Evolutionary conservation across 768 basidiomycete species (phyloP), one percentile per base, ranked within the genome.

Genomic region (Rhizopogon vinicolor): DNA sequence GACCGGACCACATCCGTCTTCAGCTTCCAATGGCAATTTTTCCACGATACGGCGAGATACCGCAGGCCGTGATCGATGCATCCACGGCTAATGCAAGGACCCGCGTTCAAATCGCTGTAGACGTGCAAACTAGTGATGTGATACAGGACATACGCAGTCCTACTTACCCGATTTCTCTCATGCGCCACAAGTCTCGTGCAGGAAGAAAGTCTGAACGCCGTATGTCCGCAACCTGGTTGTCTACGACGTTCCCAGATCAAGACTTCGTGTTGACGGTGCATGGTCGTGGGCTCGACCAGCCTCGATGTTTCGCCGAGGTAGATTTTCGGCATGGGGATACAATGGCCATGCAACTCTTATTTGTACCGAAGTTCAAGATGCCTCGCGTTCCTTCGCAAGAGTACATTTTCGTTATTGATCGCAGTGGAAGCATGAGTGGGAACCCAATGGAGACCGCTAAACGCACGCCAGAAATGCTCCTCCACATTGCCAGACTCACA

Each of bases 361-460:
- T 86, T n/a, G 75, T 86, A 4, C 83, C 84, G 1, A 78, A 74
- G 42, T 78, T 80, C 55, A 63, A 70, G 18, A 60, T 82, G 3
- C 74, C 75, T 1, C 71, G 72, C 1, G 61, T 82, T 1, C 55
- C 56, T 10, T 62, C 69, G 0, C 83, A 83, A 51, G 85, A 86
- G 55, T 86, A 80, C 53, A 68, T 87, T 0, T 87, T 87, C 57
- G 54, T 87, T 7, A 69, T 87, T 10, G 85, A 87, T 58, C 69
- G 83, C 45, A 82, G 79, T 18, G 77, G 79, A 0, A 83, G 80
- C 49, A 86, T 86, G 85, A 0, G 0, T 0, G 65, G 64, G 22
- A 41, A 25, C 10, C 62, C 77, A 5, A 79, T 85, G 2, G 71
- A 72, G 37, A 76, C 71, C 2, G 82, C 83, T 7, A 83, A 78